Evolutionary conservation across 176 grass and related monocot genomes (phyloP).

Genomic region (Oryza rufipogon): DNA sequence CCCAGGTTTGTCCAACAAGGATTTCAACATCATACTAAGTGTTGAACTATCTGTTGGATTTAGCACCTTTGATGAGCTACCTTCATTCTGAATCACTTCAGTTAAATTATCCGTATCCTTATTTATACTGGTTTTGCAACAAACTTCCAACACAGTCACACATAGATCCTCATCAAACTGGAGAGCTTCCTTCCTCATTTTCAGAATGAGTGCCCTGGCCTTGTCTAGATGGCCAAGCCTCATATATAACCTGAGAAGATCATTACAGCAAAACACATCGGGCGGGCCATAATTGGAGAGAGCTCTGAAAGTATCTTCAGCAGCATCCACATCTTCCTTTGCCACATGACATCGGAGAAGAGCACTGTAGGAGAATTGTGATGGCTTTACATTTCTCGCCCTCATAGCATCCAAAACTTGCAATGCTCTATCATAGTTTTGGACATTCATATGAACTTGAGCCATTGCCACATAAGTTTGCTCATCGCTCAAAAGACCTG

Average conservation of each 20-base stretch:
- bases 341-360: conserved; percentile 73
- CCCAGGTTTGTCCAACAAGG: conserved; percentile 52
- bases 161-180: conserved; percentile 68
- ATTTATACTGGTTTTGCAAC: conserved; percentile 59
- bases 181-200: conserved; percentile 50
- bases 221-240: conserved; percentile 72
- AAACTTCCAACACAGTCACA: conserved; percentile 79
- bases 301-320: conserved; percentile 66
- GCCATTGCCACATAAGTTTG: conserved; percentile 94
- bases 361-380: conserved; percentile 60
- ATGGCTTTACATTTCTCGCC: conserved; percentile 59
- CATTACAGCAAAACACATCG: conserved; percentile 68
- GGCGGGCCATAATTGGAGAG: conserved; percentile 47
- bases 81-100: conserved; percentile 54
- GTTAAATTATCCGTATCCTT: conserved; percentile 58
- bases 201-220: conserved; percentile 60
- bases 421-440: conserved; percentile 63
- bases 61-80: conserved; percentile 42
- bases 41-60: conserved; percentile 38
- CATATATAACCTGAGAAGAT: conserved; percentile 73
- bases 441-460: conserved; percentile 68
- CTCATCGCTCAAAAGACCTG: conserved; percentile 60
- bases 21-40: conserved; percentile 38
- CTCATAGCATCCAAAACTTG: conserved; percentile 70
- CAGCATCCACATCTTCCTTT: conserved; percentile 65